These are phyloP conservation scores for Acanthochlamys bracteata DNA, from an alignment of 106 monocot species.

Conservation along the genomic window DNA sequence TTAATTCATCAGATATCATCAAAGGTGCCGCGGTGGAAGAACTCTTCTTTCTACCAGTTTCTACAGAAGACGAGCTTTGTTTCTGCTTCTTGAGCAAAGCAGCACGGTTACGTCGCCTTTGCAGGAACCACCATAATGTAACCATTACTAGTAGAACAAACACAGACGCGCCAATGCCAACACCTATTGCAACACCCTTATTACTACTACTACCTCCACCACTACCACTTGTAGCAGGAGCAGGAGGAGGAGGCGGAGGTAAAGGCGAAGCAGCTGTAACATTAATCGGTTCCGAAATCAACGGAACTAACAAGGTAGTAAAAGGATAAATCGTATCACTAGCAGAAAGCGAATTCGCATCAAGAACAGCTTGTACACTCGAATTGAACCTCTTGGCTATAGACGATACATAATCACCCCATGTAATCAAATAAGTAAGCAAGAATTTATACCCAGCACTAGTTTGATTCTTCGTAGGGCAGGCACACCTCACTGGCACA, in stretches of 20 bases:
- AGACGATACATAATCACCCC: slow-evolving; percentile 27
- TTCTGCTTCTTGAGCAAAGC: neutral
- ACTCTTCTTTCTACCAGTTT: neutral
- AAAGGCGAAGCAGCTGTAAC: neutral
- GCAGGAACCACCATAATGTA: too few species aligned
- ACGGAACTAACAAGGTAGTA: slow-evolving; percentile 63
- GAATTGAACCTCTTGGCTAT: slow-evolving; percentile 37
- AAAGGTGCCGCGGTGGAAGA: neutral
- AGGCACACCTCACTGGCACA: slow-evolving; percentile 78
- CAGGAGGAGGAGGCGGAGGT: slow-evolving; percentile 2
- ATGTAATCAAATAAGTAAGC: slow-evolving; percentile 42
- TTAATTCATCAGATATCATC: slow-evolving; percentile 27
- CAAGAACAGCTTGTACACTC: slow-evolving; percentile 17
- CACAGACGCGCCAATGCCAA: slow-evolving; percentile 34
- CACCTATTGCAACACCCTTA: slow-evolving; percentile 35
- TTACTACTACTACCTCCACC: neutral
- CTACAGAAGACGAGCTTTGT: neutral
- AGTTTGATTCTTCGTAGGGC: slow-evolving; percentile 48
- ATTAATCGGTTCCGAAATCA: slow-evolving; percentile 31
- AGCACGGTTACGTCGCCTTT: neutral
- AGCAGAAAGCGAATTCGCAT: slow-evolving; percentile 37
- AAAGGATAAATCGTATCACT: slow-evolving; percentile 35
- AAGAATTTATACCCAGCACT: slow-evolving; percentile 41
- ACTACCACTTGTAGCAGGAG: slow-evolving; percentile 7
- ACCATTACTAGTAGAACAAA: slow-evolving; percentile 20